Percentiles rank a stretch among this genome's conserved stretches.
These are phyloP conservation scores for Jacaranda mimosifolia DNA, from an alignment of 257 asterid species.

Conservation along the genomic window DNA sequence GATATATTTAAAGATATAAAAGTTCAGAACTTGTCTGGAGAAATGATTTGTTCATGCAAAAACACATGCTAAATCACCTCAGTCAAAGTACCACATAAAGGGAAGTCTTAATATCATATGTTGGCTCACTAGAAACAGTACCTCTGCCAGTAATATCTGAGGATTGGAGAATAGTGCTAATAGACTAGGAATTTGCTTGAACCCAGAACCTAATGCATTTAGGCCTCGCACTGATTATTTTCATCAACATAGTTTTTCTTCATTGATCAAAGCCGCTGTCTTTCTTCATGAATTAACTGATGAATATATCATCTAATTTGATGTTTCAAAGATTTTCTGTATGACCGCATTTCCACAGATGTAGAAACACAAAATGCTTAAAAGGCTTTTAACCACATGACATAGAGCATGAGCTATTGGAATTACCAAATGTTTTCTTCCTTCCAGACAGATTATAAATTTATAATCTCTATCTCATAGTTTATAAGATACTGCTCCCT, in stretches of 20 bases:
- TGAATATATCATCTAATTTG: neutral
- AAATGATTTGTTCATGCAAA: no score
- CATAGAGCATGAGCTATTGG: neutral
- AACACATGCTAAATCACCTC: no score
- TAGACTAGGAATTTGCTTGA: neutral
- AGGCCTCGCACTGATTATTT: neutral
- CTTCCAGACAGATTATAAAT: neutral
- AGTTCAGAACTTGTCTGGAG: neutral
- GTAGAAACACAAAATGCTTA: neutral
- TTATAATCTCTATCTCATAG: neutral
- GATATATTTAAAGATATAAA: neutral
- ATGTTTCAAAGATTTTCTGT: neutral
- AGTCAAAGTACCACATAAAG: neutral
- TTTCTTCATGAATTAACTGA: neutral
- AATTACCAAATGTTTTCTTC: neutral
- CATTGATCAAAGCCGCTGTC: conserved; percentile 6
- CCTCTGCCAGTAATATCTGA: neutral
- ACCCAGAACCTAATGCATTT: neutral
- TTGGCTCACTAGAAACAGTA: neutral
- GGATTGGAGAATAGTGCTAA: neutral
- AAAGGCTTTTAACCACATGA: neutral
- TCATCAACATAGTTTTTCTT: neutral
- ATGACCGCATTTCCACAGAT: conserved; percentile 14
- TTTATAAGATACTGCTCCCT: neutral
- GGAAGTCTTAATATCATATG: neutral